phyloP scores from a whole-genome alignment of 1,139 yeast genomes.

The Hansenula lynferdii region DNA sequence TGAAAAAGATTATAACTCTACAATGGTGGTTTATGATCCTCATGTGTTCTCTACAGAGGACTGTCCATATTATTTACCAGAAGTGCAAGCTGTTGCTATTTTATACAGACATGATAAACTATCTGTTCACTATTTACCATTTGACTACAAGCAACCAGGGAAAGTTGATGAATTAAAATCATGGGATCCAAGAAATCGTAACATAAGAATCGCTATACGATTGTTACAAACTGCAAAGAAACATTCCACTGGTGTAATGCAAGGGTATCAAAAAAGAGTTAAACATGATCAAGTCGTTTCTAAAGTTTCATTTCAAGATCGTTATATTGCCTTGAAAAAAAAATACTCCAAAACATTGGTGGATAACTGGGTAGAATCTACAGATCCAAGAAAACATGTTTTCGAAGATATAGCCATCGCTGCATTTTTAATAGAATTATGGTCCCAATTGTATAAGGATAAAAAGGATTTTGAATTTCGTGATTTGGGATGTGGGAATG shows the following conservation, averaged over 20 bases:
- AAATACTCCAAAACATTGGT: constrained; percentile 74
- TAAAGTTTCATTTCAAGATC: constrained; percentile 76
- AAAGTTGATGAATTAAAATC: constrained; percentile 26
- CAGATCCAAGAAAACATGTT: constrained; percentile 94
- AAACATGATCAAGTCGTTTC: constrained; percentile 85
- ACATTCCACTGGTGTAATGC: constrained; percentile 78
- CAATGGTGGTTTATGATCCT: constrained; percentile 69
- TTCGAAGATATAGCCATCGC: constrained; percentile 97
- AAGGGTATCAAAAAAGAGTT: constrained; percentile 85
- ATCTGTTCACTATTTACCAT: constrained; percentile 82
- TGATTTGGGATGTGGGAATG: constrained; percentile 96
- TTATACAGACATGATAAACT: constrained; percentile 36
- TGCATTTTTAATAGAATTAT: constrained; percentile 85
- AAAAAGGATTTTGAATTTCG: constrained; percentile 60
- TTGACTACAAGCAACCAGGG: constrained; percentile 32
- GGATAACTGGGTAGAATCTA: constrained; percentile 86
- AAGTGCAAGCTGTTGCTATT: constrained; percentile 77
- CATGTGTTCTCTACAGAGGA: constrained; percentile 58
- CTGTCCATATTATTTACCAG: constrained; percentile 86
- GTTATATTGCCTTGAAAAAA: constrained; percentile 76
- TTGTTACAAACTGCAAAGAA: constrained; percentile 74
- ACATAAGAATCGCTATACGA: constrained; percentile 76
- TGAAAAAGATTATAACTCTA: constrained; percentile 31
- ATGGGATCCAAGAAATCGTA: constrained; percentile 49
- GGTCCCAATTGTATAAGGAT: constrained; percentile 56